Evolutionary conservation across 768 basidiomycete genomes (phyloP).

Genomic region (Rhodosporidiobolus sp.): DNA sequence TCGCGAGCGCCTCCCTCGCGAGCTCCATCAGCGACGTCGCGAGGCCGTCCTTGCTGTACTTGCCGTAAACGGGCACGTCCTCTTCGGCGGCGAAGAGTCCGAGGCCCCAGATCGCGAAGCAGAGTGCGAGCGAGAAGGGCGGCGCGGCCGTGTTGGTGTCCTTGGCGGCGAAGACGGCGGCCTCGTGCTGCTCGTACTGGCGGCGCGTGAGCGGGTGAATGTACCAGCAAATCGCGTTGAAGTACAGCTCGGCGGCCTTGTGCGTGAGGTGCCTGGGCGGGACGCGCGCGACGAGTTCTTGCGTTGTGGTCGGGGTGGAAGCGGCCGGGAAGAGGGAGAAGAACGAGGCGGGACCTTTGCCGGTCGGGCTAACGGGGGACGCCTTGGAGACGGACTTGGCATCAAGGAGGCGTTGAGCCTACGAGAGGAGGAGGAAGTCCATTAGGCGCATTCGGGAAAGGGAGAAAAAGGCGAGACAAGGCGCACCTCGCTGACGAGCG

Average conservation of each 20-base stretch:
- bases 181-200: not conserved
- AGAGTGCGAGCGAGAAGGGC: constrained; percentile 15
- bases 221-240: not conserved
- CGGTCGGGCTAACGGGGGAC: no score
- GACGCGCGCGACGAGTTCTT: not conserved
- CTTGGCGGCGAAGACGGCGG: not conserved
- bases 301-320: not conserved
- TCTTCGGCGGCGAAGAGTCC: not conserved
- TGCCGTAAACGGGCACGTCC: not conserved
- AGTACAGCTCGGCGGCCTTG: not conserved
- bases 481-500: not conserved
- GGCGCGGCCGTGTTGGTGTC: not conserved
- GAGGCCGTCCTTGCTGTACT: not conserved
- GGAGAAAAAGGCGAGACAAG: not conserved
- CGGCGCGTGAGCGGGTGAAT: not conserved
- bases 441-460: not conserved
- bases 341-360: no score
- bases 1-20: not conserved
- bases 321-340: constrained; percentile 2
- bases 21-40: constrained; percentile 1
- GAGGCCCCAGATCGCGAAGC: constrained; percentile 1
- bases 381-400: not conserved
- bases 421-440: not conserved
- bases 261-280: not conserved
- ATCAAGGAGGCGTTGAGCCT: not conserved